Conservation (phyloP, 1,284 basidiomycete genomes). For the Xerocomus minutiporus region DNA sequence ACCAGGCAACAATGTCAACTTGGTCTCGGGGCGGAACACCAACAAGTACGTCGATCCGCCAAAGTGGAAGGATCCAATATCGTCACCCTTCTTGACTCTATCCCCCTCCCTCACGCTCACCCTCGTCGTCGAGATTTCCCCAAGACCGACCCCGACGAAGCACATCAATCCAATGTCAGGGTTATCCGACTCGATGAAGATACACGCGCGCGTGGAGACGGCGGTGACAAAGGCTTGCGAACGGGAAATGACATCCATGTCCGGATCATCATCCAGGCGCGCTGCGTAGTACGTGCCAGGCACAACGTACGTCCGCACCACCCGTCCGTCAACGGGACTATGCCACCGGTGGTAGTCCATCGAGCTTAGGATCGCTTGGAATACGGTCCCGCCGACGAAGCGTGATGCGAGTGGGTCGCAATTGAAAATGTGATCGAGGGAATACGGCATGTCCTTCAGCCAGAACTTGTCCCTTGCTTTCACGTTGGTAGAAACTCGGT, state of each 20-base stretch:
- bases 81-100: conserved; percentile 42
- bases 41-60: conserved; percentile 47
- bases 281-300: conserved; percentile 52
- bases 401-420: conserved; percentile 35
- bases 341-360: conserved; percentile 56
- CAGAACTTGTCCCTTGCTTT: conserved; percentile 40
- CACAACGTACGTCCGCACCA: conserved; percentile 41
- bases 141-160: conserved; percentile 24
- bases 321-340: conserved; percentile 47
- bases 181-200: conserved; percentile 52
- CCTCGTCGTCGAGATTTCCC: conserved; percentile 47
- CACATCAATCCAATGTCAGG: conserved; percentile 40
- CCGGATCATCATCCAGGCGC: conserved; percentile 26
- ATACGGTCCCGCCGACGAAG: conserved; percentile 36
- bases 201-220: conserved; percentile 40
- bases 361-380: conserved; percentile 32
- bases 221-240: conserved; percentile 27
- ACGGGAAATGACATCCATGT: conserved; percentile 22
- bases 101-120: conserved; percentile 31
- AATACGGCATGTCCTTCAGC: conserved; percentile 49
- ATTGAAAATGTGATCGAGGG: conserved; percentile 37
- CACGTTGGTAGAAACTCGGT: conserved; percentile 36
- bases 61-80: conserved; percentile 52
- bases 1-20: conserved; percentile 15
- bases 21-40: conserved; percentile 35